Evolutionary conservation across 768 basidiomycete genomes (phyloP).

Genomic region (Cystobasidium tubakii): DNA sequence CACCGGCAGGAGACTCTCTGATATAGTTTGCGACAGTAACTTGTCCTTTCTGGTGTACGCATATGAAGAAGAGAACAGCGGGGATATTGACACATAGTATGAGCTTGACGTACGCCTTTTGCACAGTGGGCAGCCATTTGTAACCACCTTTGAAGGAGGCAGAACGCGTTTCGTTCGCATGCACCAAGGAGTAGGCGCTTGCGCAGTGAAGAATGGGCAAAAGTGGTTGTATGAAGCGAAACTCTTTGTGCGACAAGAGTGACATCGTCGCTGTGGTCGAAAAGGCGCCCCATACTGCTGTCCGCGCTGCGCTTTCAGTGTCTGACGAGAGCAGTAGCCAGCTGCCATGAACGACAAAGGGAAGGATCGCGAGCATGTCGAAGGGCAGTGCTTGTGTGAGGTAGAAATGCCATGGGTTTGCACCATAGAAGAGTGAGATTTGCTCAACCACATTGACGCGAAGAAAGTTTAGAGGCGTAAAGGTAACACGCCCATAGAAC

Average conservation of each 20-base stretch:
- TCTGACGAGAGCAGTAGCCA: slow-evolving; percentile 45
- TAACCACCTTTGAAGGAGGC: background rate
- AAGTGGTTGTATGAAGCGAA: slow-evolving; percentile 90
- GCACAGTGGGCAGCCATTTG: background rate
- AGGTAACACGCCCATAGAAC: slow-evolving; percentile 62
- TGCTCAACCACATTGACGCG: slow-evolving; percentile 67
- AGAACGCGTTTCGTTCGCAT: slow-evolving; percentile 49
- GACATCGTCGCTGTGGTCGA: slow-evolving; percentile 65
- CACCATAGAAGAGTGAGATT: slow-evolving; percentile 88
- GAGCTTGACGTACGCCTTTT: slow-evolving; percentile 37
- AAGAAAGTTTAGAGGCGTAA: slow-evolving; percentile 78
- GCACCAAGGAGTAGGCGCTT: slow-evolving; percentile 65
- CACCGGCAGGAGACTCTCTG: slow-evolving; percentile 54
- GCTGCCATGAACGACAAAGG: slow-evolving; percentile 64
- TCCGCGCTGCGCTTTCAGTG: background rate
- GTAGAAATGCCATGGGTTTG: slow-evolving; percentile 82
- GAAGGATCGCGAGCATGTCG: slow-evolving; percentile 65
- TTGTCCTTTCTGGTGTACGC: slow-evolving; percentile 71
- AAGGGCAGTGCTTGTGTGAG: slow-evolving; percentile 77
- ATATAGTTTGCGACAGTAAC: slow-evolving; percentile 68
- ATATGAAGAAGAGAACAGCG: slow-evolving; percentile 41
- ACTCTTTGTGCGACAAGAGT: slow-evolving; percentile 85
- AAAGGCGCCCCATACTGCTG: slow-evolving; percentile 46
- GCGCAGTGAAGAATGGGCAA: slow-evolving; percentile 76
- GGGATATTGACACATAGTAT: slow-evolving; percentile 22